These are phyloP conservation scores for Silene coronaria DNA, from an alignment of 179 eudicot species.

Conservation along the genomic window DNA sequence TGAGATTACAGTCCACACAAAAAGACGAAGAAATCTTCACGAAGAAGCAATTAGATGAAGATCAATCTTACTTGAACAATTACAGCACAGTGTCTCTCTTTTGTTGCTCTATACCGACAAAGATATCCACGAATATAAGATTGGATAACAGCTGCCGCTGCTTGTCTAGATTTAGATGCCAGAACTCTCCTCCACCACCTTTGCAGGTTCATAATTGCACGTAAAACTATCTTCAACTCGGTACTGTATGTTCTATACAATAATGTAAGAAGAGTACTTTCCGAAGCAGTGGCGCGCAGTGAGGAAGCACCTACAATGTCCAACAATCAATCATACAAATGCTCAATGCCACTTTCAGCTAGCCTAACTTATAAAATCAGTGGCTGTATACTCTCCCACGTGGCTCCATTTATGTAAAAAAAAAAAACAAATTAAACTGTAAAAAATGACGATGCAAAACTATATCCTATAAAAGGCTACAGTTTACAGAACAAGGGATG, in stretches of 20 bases:
- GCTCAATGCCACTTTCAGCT: neutral
- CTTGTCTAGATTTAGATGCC: conserved; percentile 25
- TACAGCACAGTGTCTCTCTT: conserved; percentile 32
- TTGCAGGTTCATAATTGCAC: conserved; percentile 61
- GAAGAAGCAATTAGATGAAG: neutral
- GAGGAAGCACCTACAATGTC: conserved; percentile 26
- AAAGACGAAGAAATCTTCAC: neutral
- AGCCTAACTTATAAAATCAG: neutral
- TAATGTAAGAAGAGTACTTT: conserved; percentile 6
- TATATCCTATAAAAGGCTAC: conserved; percentile 2
- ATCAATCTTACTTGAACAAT: conserved; percentile 55
- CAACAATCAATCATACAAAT: conserved; percentile 20
- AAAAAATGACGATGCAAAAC: neutral
- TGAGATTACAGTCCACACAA: neutral
- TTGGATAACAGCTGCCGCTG: conserved; percentile 58
- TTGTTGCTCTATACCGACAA: conserved; percentile 33
- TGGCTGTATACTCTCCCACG: neutral
- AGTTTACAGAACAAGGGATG: neutral
- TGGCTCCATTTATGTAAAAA: neutral
- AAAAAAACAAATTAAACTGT: neutral
- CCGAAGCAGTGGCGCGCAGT: conserved; percentile 20
- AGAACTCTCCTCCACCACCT: conserved; percentile 70
- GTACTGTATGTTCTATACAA: conserved; percentile 23
- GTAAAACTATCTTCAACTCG: conserved; percentile 35
- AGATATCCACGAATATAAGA: conserved; percentile 58